Base-by-base conservation (phyloP, 2,329 filamentous ascomycete species). In the Diaporthe humulicola region DNA sequence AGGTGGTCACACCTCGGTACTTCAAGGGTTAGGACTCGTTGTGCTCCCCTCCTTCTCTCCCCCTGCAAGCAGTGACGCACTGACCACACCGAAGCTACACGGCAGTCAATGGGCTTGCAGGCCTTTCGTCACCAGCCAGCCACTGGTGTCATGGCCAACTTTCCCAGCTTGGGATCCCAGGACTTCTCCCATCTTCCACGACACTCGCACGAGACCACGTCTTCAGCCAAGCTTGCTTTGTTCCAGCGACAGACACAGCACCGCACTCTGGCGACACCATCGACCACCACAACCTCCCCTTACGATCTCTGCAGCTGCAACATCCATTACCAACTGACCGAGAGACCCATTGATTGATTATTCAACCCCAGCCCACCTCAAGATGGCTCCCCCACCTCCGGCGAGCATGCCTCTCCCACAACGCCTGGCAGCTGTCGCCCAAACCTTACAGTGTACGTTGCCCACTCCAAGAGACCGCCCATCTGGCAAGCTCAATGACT, bases 361-460 rank as follows among this genome's bases (percentile, higher is more conserved):
- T 15, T 45, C 15, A 28, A 52, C 45, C 38, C 50, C 82, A 82
- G 61, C 40, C 48, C 22, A 38, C 50, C 57, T 72, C 75, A 80
- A 79, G 74, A 94, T 94, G 93, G 91, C 94, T 85, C 93, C 94
- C 86, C 93, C 93, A 84, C 93, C 94, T 78, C 87, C 93, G 75
- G 87, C 93, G 74, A 89, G 87, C 79, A 85, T 93, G 84, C 92
- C 95, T 83, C 88, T 97, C 81, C 86, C 87, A 81, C 92, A 97
- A 87, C 91, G 95, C 82, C 87, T 98, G 76, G 85, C 95, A 80
- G 88, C 90, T 79, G 89, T 98, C 79, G 95, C 93, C 78, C 92
- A 98, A 85, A 98, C 96, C 60, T 89, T 98, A 79, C 97, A 98
- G 88, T 99, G 96, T 93, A 91, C 84, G 87, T 91, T 83, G 83